phyloP scores from a whole-genome alignment of 345 rosid species.

The Ceriops zippeliana region DNA sequence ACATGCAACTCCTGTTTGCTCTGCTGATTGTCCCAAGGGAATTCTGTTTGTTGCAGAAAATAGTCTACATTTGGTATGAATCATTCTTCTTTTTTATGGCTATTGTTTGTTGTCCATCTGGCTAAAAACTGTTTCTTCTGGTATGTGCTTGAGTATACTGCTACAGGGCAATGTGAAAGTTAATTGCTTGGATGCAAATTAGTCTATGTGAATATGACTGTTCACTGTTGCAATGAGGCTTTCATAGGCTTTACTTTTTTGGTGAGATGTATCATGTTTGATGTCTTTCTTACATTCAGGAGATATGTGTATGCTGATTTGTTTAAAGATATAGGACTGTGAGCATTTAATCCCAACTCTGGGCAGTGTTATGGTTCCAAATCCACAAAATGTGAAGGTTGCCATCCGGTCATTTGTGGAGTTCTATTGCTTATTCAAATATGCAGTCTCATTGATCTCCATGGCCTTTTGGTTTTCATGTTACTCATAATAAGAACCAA shows the following conservation, averaged over 20 bases:
- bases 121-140: too few species aligned
- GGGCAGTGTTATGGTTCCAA: too few species aligned
- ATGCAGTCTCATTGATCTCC: not conserved
- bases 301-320: not conserved
- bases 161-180: not conserved
- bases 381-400: not conserved
- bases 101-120: too few species aligned
- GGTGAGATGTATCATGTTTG: too few species aligned
- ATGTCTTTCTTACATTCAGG: too few species aligned
- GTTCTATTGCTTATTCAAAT: not conserved
- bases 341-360: too few species aligned
- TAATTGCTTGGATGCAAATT: not conserved
- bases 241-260: too few species aligned
- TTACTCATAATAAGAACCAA: not conserved
- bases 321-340: too few species aligned
- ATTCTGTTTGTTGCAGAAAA: constrained; percentile 90
- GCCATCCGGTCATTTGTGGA: not conserved
- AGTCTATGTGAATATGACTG: constrained; percentile 1
- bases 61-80: constrained; percentile 61
- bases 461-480: not conserved
- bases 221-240: constrained; percentile 6
- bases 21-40: constrained; percentile 88
- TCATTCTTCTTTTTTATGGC: too few species aligned
- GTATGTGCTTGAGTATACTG: not conserved
- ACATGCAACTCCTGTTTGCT: constrained; percentile 92